Conservation (phyloP, 2,329 filamentous ascomycete genomes). For the Rhytidhysteron rufulum region DNA sequence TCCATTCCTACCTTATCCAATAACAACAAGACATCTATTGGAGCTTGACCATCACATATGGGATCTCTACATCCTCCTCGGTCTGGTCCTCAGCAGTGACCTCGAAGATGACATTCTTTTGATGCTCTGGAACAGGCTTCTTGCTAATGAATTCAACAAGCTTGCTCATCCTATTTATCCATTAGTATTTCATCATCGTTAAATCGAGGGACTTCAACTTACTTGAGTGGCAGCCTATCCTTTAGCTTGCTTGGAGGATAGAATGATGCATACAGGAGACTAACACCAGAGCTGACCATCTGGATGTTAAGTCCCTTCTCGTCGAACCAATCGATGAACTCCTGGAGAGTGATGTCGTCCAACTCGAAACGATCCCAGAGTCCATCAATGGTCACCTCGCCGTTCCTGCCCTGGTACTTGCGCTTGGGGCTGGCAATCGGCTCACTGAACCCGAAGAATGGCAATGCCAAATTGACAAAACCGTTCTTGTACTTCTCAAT, state of each 20-base stretch:
- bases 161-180: slow-evolving; percentile 67
- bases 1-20: not conserved
- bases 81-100: slow-evolving; percentile 82
- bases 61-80: slow-evolving; percentile 93
- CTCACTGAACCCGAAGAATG: slow-evolving; percentile 98
- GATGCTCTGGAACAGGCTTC: slow-evolving; percentile 84
- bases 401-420: slow-evolving; percentile 74
- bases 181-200: slow-evolving; percentile 16
- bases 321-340: slow-evolving; percentile 81
- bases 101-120: slow-evolving; percentile 95
- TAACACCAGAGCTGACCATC: slow-evolving; percentile 97
- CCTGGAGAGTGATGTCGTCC: slow-evolving; percentile 74
- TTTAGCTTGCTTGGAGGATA: slow-evolving; percentile 79
- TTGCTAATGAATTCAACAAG: slow-evolving; percentile 86
- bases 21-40: slow-evolving; percentile 32
- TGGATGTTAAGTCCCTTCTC: slow-evolving; percentile 73
- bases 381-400: slow-evolving; percentile 82
- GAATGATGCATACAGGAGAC: slow-evolving; percentile 89
- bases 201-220: slow-evolving; percentile 34
- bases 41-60: slow-evolving; percentile 89
- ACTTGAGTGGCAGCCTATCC: slow-evolving; percentile 72
- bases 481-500: slow-evolving; percentile 99
- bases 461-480: slow-evolving; percentile 91
- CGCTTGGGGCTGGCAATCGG: slow-evolving; percentile 93
- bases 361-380: slow-evolving; percentile 98